phyloP scores from a whole-genome alignment of 2,329 filamentous ascomycete species.

The Teratosphaeria destructans region DNA sequence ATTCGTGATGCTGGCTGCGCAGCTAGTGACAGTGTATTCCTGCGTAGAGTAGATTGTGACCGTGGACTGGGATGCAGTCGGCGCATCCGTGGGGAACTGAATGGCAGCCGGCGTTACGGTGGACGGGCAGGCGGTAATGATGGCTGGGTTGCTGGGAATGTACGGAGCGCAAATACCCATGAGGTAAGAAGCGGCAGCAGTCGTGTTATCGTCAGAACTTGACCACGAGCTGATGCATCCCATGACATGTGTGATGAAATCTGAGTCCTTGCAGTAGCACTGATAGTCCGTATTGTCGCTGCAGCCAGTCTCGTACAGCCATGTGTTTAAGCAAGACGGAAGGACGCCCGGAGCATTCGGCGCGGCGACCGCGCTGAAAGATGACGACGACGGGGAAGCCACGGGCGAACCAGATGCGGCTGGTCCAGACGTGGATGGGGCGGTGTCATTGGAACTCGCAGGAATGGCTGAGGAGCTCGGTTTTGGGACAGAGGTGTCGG shows the following conservation, averaged over 20 bases:
- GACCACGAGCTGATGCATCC: constrained; percentile 72
- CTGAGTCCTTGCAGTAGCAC: constrained; percentile 77
- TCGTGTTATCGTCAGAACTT: constrained; percentile 53
- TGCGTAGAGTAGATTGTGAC: constrained; percentile 32
- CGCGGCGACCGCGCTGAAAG: constrained; percentile 6
- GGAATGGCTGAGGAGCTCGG: not conserved
- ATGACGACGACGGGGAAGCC: not conserved
- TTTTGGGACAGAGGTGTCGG: constrained; percentile 4
- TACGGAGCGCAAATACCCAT: constrained; percentile 74
- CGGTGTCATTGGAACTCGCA: not conserved
- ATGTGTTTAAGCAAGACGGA: constrained; percentile 85
- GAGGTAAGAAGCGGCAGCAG: constrained; percentile 69
- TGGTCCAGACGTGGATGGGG: not conserved
- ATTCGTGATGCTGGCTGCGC: constrained; percentile 24
- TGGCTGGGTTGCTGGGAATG: constrained; percentile 67
- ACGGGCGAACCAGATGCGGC: not conserved
- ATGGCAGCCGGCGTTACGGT: constrained; percentile 42
- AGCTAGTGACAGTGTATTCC: constrained; percentile 33
- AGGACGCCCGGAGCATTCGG: constrained; percentile 56
- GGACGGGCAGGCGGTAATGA: constrained; percentile 62
- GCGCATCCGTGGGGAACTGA: not conserved
- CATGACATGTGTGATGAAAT: constrained; percentile 71
- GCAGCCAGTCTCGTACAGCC: constrained; percentile 66
- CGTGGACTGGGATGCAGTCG: constrained; percentile 9
- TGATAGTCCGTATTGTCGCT: constrained; percentile 67